A percentile compares a stretch with the other conserved stretches of the same genome.
Conservation (phyloP, 495 filamentous ascomycete genomes). For the Xylaria palmicola region DNA sequence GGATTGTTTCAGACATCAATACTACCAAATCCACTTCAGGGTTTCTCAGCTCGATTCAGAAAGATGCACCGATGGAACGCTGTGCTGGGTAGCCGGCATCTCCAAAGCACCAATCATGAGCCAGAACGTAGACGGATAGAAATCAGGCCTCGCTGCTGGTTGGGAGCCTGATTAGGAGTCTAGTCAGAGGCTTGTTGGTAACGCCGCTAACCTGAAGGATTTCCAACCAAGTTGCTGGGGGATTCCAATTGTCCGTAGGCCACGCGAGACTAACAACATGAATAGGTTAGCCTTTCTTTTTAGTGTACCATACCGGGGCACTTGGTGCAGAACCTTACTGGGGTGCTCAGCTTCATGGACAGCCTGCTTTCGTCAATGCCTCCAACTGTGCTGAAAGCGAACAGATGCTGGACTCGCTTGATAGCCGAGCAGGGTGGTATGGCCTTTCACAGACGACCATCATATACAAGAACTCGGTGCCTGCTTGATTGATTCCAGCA, state of each 20-base stretch:
- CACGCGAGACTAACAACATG: neutral
- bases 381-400: neutral
- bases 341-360: neutral
- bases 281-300: neutral
- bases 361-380: neutral
- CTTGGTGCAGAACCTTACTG: too few species aligned
- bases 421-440: neutral
- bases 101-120: neutral
- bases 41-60: conserved; percentile 2
- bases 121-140: neutral
- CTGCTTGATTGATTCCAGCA: neutral
- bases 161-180: too few species aligned
- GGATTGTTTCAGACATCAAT: conserved; percentile 2
- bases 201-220: too few species aligned
- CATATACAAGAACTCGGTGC: neutral
- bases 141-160: too few species aligned
- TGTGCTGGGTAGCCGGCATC: neutral
- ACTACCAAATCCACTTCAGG: neutral
- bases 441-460: neutral
- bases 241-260: neutral
- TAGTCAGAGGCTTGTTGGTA: too few species aligned
- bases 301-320: neutral
- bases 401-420: neutral
- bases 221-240: neutral
- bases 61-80: neutral